These are phyloP conservation scores for Xylaria hypoxylon DNA, from an alignment of 2,329 filamentous ascomycete species.

Conservation along the genomic window DNA sequence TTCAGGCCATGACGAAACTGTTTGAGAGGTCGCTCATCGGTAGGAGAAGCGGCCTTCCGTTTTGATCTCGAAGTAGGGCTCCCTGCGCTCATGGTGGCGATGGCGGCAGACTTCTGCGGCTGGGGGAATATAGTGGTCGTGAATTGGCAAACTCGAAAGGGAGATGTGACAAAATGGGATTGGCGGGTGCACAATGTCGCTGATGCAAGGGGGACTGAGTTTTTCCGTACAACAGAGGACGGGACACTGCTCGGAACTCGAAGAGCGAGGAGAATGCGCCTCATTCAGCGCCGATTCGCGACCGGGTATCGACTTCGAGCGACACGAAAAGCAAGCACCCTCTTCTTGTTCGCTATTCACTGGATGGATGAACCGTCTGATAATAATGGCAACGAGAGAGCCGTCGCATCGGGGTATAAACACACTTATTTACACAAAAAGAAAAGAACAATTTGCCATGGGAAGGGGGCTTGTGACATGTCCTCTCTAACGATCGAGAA, in stretches of 20 bases:
- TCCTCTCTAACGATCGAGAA: neutral
- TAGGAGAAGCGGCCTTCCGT: constrained; percentile 62
- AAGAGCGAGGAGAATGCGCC: constrained; percentile 38
- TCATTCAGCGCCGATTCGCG: constrained; percentile 46
- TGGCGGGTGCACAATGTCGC: neutral
- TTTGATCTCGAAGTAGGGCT: constrained; percentile 59
- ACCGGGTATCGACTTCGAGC: constrained; percentile 7
- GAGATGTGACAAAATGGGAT: constrained; percentile 5
- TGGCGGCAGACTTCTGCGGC: constrained; percentile 14
- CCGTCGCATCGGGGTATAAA: constrained; percentile 24
- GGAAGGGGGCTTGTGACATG: neutral
- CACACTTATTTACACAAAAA: neutral
- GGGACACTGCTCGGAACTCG: constrained; percentile 39
- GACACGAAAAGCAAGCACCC: constrained; percentile 32
- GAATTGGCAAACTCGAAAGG: neutral
- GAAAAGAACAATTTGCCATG: neutral
- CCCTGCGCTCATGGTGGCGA: constrained; percentile 58
- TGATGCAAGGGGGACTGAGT: constrained; percentile 12
- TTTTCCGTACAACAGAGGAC: constrained; percentile 33
- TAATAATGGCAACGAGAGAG: constrained; percentile 1
- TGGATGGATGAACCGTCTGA: constrained; percentile 18
- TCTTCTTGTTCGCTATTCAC: constrained; percentile 16
- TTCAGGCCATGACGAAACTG: constrained; percentile 57
- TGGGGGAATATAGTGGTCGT: constrained; percentile 2
- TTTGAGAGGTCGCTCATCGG: constrained; percentile 57